Percentiles rank a stretch among this genome's conserved stretches.
phyloP scores from a whole-genome alignment of 2,329 filamentous ascomycete genomes.

The Beauveria sp. region DNA sequence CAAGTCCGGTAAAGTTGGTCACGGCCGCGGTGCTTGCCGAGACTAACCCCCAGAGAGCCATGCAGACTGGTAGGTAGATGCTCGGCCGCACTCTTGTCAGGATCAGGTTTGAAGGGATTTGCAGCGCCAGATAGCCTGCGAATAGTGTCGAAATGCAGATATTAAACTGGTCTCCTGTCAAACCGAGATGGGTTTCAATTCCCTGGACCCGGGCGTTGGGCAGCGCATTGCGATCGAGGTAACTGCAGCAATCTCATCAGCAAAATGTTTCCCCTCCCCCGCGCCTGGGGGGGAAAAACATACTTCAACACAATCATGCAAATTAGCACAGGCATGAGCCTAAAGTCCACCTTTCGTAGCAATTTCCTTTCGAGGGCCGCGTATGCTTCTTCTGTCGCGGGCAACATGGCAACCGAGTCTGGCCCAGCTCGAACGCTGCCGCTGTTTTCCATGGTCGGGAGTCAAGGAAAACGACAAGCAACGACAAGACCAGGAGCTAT shows the following conservation, averaged over 20 bases:
- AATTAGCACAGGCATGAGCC: slow-evolving; percentile 44
- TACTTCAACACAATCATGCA: slow-evolving; percentile 46
- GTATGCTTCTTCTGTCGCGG: background rate
- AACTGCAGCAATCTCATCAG: slow-evolving; percentile 10
- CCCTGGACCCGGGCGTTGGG: slow-evolving; percentile 34
- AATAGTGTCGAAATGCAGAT: slow-evolving; percentile 54
- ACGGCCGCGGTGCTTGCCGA: slow-evolving; percentile 40
- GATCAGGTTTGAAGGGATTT: slow-evolving; percentile 52
- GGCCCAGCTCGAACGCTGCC: background rate
- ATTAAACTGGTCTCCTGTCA: slow-evolving; percentile 51
- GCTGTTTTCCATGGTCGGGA: background rate
- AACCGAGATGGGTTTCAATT: slow-evolving; percentile 48
- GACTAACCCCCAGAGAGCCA: slow-evolving; percentile 33
- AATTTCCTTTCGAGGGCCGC: slow-evolving; percentile 22
- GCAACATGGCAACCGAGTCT: background rate
- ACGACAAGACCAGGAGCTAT: too few species aligned
- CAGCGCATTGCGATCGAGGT: slow-evolving; percentile 41
- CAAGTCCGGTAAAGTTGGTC: slow-evolving; percentile 32
- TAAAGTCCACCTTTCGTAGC: slow-evolving; percentile 43
- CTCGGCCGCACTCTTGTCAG: slow-evolving; percentile 46
- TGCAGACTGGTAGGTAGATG: slow-evolving; percentile 41
- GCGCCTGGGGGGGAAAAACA: background rate
- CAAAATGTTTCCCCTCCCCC: too few species aligned
- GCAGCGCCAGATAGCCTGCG: slow-evolving; percentile 53
- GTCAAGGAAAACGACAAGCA: too few species aligned